Evolutionary conservation across 805 yeast genomes (phyloP), one percentile per base, ranked within the genome.

Genomic region (Yamadazyma olivae): DNA sequence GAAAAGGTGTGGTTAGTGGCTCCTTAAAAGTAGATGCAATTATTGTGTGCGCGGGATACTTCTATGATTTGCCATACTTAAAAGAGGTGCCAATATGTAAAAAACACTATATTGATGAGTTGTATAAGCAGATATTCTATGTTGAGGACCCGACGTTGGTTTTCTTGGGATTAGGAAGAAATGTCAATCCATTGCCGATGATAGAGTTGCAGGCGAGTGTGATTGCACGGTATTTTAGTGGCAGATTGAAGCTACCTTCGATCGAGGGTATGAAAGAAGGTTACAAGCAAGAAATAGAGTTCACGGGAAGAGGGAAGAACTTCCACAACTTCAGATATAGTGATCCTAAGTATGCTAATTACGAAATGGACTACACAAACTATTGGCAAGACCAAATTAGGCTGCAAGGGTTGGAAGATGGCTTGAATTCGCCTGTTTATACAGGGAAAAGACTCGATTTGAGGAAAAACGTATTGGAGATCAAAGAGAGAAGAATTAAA

Each of bases 291-390:
- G 67, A 71, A 37, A 30, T 52, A 5, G 45, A 32, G 5, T 43
- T 25, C 16, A 52, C 52, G 33, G 67, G 67, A 1, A 21, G 27
- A 7, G 28, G 32, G 7, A 46, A 42, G 23, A 20, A 37, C 2
- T 53, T 56, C 46, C 67, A 61, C 49, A 73, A 69, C 39, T 51
- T 81, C 53, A 60, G 57, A 9, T 24, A 24, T 13, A 13, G 6
- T 9, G 68, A 56, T 45, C 85, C 86, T 8, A 59, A 59, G 30
- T n/a, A n/a, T n/a, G n/a, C n/a, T n/a, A n/a, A n/a, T n/a, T n/a
- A n/a, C n/a, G 93, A 83, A 46, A 77, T 74, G 1, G 74, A 73
- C 17, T 84, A 79, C 52, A 71, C 77, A 47, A 71, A 72, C 44
- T 60, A 61, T 33, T 55, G 75, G 32, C 45, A 43, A 24, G 18